Percentiles rank a stretch among this genome's conserved stretches.
These are phyloP conservation scores for Globisporangium paddicum DNA, from an alignment of 352 stramenopile genomes.

Conservation along the genomic window DNA sequence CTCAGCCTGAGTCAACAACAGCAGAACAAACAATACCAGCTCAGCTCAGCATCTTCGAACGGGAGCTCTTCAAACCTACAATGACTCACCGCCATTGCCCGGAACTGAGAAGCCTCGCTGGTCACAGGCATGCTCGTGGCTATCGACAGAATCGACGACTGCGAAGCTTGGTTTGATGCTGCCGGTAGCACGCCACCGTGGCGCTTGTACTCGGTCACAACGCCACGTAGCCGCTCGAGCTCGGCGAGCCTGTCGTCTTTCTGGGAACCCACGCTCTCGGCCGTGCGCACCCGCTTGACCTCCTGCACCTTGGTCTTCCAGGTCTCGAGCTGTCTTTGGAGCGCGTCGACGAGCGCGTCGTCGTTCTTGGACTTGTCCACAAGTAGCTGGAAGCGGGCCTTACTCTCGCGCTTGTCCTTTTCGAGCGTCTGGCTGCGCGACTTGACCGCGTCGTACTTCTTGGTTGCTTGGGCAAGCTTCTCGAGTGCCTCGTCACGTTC, in stretches of 20 bases:
- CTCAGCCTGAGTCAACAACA: conserved; percentile 32
- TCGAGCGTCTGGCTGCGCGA: conserved; percentile 67
- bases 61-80: background rate
- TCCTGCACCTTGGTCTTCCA: conserved; percentile 56
- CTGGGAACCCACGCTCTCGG: conserved; percentile 26
- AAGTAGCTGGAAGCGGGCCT: conserved; percentile 59
- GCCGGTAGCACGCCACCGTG: conserved; percentile 10
- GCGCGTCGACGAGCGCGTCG: conserved; percentile 68
- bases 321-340: conserved; percentile 64
- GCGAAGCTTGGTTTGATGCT: conserved; percentile 9
- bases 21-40: background rate
- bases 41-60: too few species aligned
- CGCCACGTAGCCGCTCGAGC: conserved; percentile 37
- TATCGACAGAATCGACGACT: conserved; percentile 1
- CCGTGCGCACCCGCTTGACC: conserved; percentile 59
- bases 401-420: conserved; percentile 64
- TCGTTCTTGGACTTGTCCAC: conserved; percentile 81
- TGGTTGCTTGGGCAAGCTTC: conserved; percentile 46
- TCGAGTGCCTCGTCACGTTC: conserved; percentile 60
- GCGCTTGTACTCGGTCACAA: conserved; percentile 31
- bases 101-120: conserved; percentile 50
- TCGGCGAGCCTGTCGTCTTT: conserved; percentile 37
- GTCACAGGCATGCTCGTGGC: conserved; percentile 30
- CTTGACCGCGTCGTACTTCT: conserved; percentile 61
- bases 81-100: conserved; percentile 36